phyloP scores from a whole-genome alignment of 2,329 filamentous ascomycete genomes.

The Daldinia sp. region DNA sequence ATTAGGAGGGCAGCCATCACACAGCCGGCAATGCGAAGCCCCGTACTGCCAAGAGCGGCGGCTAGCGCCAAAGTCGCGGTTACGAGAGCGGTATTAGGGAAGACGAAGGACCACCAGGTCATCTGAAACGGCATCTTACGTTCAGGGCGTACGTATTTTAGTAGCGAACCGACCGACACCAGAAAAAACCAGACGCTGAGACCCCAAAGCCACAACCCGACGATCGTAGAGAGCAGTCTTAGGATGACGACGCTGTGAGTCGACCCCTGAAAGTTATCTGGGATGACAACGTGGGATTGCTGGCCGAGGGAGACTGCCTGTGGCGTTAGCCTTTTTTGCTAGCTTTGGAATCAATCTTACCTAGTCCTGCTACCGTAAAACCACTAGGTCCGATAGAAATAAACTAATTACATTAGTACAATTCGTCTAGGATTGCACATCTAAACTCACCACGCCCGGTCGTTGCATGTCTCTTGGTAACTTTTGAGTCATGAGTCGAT shows the following conservation, averaged over 20 bases:
- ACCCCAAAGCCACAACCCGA: conserved; percentile 82
- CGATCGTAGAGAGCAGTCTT: conserved; percentile 63
- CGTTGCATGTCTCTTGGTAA: conserved; percentile 77
- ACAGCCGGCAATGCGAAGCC: conserved; percentile 72
- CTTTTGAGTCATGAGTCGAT: conserved; percentile 88
- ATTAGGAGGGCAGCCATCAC: conserved; percentile 72
- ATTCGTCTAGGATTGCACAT: background rate
- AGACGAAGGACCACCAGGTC: conserved; percentile 86
- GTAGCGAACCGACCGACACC: conserved; percentile 78
- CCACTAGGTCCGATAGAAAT: conserved; percentile 81
- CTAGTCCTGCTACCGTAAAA: conserved; percentile 59
- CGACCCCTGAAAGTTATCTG: conserved; percentile 53
- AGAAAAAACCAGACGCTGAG: conserved; percentile 87
- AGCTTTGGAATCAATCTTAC: conserved; percentile 38
- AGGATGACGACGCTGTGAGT: conserved; percentile 55
- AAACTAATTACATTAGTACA: conserved; percentile 58
- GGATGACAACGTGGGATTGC: conserved; percentile 54
- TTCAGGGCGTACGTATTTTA: conserved; percentile 66
- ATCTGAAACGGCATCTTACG: conserved; percentile 78
- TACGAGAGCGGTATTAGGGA: conserved; percentile 80
- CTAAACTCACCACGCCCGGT: conserved; percentile 69
- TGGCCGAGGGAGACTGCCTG: conserved; percentile 54
- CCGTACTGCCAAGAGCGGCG: conserved; percentile 63
- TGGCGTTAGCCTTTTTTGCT: background rate
- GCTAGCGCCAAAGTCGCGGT: conserved; percentile 78